phyloP scores from a whole-genome alignment of 148 eudicot species.

The Pharnaceum exiguum region DNA sequence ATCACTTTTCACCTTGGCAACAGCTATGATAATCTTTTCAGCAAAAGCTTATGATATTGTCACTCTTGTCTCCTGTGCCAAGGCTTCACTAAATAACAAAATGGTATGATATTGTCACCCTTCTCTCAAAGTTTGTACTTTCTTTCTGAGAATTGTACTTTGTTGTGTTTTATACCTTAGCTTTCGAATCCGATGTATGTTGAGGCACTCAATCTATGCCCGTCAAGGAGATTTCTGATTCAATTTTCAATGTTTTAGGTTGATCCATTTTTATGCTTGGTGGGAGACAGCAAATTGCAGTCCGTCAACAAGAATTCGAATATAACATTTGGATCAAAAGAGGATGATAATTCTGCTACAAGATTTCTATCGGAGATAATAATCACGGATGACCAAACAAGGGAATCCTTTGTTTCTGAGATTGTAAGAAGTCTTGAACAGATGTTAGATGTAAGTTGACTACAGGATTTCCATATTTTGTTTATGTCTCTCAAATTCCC shows the following conservation, averaged over 20 bases:
- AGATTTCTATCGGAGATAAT: slow-evolving; percentile 55
- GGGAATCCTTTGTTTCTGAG: slow-evolving; percentile 59
- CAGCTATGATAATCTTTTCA: slow-evolving; percentile 77
- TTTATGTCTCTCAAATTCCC: neutral
- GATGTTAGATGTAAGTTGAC: slow-evolving; percentile 41
- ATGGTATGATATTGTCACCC: slow-evolving; percentile 33
- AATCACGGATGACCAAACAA: slow-evolving; percentile 55
- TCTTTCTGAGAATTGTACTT: neutral
- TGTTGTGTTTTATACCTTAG: neutral
- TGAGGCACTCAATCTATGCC: neutral
- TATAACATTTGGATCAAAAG: slow-evolving; percentile 65
- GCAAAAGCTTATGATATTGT: slow-evolving; percentile 72
- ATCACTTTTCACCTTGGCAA: slow-evolving; percentile 79
- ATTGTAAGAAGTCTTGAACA: slow-evolving; percentile 61
- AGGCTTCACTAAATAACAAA: slow-evolving; percentile 52
- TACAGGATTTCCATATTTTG: neutral
- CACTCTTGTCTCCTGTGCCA: slow-evolving; percentile 61
- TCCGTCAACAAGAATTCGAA: slow-evolving; percentile 35
- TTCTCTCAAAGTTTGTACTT: neutral
- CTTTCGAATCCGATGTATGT: too few relatives aligned
- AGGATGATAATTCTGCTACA: slow-evolving; percentile 67
- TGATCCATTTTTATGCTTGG: slow-evolving; percentile 73
- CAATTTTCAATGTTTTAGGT: slow-evolving; percentile 37
- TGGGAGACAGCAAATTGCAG: slow-evolving; percentile 83
- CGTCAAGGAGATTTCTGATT: slow-evolving; percentile 4